Evolutionary conservation across 1,284 basidiomycete genomes (phyloP), one percentile per base, ranked within the genome.

Genomic region (Ceratobasidium sp.): DNA sequence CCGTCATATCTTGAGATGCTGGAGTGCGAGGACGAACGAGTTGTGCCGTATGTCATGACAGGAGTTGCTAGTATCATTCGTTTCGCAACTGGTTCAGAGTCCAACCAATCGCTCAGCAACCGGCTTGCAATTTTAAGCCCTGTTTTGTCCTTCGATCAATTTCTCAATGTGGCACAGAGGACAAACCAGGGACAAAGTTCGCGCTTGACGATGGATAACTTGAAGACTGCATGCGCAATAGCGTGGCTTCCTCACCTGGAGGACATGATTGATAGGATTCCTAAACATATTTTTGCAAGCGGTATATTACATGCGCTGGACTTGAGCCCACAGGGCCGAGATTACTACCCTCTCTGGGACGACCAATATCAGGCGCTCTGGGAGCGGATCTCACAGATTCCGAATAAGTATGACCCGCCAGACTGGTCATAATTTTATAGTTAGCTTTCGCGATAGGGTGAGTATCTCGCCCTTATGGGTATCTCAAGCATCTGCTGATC

Each of bases 191-290:
- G 6, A 2, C 60, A 10, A n/a, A n/a, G n/a, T 20, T n/a, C 18
- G 5, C 18, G 10, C 51, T 53, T 61, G 28, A 28, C 60, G 7
- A 18, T 33, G n/a, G 26, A 18, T 40, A 61, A 28, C 18, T 15
- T 20, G 33, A 18, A 42, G 18, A 33, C 7, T 28, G 60, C 28
- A 12, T 61, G 33, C n/a, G 18, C n/a, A 3, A 39, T 40, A 20
- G 60, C 60, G 33, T 61, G 60, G 60, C 33, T 61, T 9, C 60
- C 60, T 61, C 60, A 18, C 60, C n/a, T 61, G 60, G 60, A 61
- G 33, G 60, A 61, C 12, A 61, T 61, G 33, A 6, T 20, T 18
- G 33, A 61, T 39, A 2, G 39, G 15, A 61, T 61, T 13, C 60
- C 60, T 7, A 28, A 20, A 12, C 33, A 61, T 20, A 6, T 61